These are phyloP conservation scores for Tremella mesenterica DNA, from an alignment of 768 basidiomycete genomes.

Conservation along the genomic window DNA sequence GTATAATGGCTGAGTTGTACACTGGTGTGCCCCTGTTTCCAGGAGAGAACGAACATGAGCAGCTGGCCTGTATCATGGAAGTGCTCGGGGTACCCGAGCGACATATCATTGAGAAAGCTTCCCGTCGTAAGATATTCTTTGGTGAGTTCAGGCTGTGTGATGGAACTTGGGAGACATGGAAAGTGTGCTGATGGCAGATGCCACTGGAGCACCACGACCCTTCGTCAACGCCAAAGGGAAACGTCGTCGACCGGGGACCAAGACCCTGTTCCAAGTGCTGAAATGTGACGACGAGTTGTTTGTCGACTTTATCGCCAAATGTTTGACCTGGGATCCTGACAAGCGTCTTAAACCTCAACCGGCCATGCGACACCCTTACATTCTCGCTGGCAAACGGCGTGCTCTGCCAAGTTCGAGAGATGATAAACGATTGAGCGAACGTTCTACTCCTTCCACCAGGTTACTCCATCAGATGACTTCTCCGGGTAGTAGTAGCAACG, in stretches of 20 bases:
- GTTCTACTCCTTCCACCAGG: not conserved
- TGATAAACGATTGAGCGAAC: not conserved
- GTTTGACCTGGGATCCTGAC: constrained; percentile 97
- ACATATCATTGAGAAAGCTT: constrained; percentile 86
- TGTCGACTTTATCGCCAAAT: constrained; percentile 92
- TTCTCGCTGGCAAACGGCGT: constrained; percentile 53
- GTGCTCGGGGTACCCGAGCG: constrained; percentile 92
- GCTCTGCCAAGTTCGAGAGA: constrained; percentile 40
- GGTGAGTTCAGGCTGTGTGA: constrained; percentile 52
- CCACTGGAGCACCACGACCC: constrained; percentile 82
- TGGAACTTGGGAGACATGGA: not conserved
- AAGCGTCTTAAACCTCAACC: constrained; percentile 86
- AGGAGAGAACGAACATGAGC: constrained; percentile 97
- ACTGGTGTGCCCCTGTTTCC: constrained; percentile 99
- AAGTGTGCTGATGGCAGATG: constrained; percentile 53
- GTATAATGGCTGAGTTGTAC: constrained; percentile 91
- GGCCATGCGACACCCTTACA: constrained; percentile 83
- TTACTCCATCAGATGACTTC: not conserved
- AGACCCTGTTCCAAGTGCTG: constrained; percentile 78
- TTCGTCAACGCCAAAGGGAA: constrained; percentile 96
- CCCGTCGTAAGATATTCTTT: constrained; percentile 89
- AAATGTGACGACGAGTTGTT: constrained; percentile 90
- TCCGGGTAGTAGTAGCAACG: not conserved
- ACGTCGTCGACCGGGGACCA: constrained; percentile 79
- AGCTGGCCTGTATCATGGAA: constrained; percentile 98